Evolutionary conservation across 1,139 yeast genomes (phyloP), one percentile per base, ranked within the genome.

Genomic region (Protomyces inundatus): DNA sequence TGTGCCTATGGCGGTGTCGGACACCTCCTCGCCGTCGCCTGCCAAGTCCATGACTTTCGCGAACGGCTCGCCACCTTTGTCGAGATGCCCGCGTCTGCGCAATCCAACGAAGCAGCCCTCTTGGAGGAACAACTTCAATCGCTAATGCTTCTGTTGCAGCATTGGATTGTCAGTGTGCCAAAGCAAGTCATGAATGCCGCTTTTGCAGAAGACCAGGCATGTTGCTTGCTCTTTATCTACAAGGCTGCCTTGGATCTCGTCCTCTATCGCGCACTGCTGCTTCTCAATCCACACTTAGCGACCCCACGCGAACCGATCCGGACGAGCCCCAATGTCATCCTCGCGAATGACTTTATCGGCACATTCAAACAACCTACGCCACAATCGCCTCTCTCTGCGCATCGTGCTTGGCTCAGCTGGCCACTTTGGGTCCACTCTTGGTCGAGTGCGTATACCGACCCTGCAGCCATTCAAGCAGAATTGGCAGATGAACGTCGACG

Each of bases 1-100:
- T 55, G 46, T 23, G 12, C 30, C 6, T 32, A 51, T 14, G 62
- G 62, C 12, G 62, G 62, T 9, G 12, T 58, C 2, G 62, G 62
- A n/a, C 62, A 58, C 10, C 35, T 58, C 10, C 45, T 58, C 2
- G 50, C 54, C 4, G 7, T 58, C 5, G 62, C 56, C 39, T 58
- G 62, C 30, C 56, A 58, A 33, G 35, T 52, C 9, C 54, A 58
- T n/a, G 53, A 51, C 14, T n/a, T 52, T 2, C 51, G 39, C 6
- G n/a, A 53, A 10, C 39, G 9, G 42, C 9, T 36, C 12, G 40
- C 40, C 4, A 37, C 46, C 10, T 30, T 52, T n/a, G 36, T 39
- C 7, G 61, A 37, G 16, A 23, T 23, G 23, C 23, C 32, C n/a
- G n/a, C 48, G 10, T 30, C 36, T 14, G 53, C 61, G 14, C 32